Evolutionary conservation across 352 stramenopile genomes (phyloP).

Genomic region (Thalassiosira exigua): DNA sequence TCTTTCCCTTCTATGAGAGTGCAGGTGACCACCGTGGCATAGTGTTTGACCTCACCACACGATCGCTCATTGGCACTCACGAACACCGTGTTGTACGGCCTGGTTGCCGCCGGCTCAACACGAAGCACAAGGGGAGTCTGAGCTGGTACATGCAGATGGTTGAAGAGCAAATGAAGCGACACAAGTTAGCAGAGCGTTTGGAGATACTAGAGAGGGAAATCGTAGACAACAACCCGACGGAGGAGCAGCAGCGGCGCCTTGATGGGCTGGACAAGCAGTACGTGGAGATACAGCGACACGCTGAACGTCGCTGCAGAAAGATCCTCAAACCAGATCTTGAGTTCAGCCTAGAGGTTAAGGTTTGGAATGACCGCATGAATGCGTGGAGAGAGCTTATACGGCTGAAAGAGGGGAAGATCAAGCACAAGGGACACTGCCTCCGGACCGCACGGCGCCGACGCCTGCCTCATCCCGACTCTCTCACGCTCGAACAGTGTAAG

Average conservation of each 20-base stretch:
- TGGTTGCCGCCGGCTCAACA: constrained; percentile 19
- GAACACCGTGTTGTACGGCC: constrained; percentile 16
- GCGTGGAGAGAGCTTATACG: constrained; percentile 4
- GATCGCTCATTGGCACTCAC: constrained; percentile 15
- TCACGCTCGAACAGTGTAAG: neutral
- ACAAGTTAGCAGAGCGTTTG: neutral
- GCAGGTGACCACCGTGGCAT: constrained; percentile 34
- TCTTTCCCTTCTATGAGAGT: constrained; percentile 18
- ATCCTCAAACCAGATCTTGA: constrained; percentile 12
- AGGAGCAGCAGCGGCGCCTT: neutral
- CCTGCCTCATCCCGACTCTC: neutral
- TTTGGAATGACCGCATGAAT: constrained; percentile 19
- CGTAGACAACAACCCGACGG: constrained; percentile 4
- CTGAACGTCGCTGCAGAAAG: constrained; percentile 13
- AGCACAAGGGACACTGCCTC: neutral
- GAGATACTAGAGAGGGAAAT: neutral
- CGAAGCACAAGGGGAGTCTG: neutral
- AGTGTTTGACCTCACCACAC: constrained; percentile 34
- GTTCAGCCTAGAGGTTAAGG: constrained; percentile 10
- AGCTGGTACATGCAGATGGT: neutral
- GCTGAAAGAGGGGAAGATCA: constrained; percentile 9
- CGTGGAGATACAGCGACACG: constrained; percentile 11
- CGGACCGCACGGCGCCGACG: neutral
- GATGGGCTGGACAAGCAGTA: constrained; percentile 3
- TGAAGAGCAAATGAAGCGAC: neutral